Conservation (phyloP, 768 basidiomycete genomes). For the Gloeophyllum trabeum region DNA sequence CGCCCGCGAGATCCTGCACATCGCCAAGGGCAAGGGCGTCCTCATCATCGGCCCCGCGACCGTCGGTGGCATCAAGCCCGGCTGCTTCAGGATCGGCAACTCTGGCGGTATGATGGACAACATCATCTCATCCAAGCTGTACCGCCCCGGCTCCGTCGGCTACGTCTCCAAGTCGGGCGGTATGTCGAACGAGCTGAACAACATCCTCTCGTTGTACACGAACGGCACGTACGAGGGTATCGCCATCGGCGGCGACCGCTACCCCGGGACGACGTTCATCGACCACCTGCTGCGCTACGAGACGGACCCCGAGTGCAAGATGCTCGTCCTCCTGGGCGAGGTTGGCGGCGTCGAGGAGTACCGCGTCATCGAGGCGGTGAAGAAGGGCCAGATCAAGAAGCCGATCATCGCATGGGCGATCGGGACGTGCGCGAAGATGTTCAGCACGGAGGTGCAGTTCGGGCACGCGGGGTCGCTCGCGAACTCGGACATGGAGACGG, state of each 20-base stretch:
- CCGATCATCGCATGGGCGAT: constrained; percentile 99
- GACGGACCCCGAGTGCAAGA: constrained; percentile 94
- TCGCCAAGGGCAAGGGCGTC: constrained; percentile 76
- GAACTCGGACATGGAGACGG: constrained; percentile 95
- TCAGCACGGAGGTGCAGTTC: constrained; percentile 97
- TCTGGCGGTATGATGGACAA: constrained; percentile 99
- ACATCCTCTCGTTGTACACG: constrained; percentile 92
- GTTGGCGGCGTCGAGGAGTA: constrained; percentile 99
- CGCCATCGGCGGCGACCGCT: constrained; percentile 98
- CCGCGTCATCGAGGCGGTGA: constrained; percentile 96
- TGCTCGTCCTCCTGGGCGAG: constrained; percentile 97
- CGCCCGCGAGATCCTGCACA: constrained; percentile 89
- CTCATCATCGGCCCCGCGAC: constrained; percentile 96
- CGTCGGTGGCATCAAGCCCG: constrained; percentile 98
- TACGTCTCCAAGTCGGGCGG: constrained; percentile 99
- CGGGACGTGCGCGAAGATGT: constrained; percentile 99
- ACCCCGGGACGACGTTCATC: constrained; percentile 97
- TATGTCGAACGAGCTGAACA: constrained; percentile 99
- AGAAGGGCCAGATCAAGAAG: constrained; percentile 88
- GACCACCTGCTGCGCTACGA: constrained; percentile 98
- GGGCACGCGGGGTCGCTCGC: constrained; percentile 98
- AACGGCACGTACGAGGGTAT: constrained; percentile 99
- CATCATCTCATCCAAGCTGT: constrained; percentile 97
- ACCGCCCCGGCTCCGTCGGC: constrained; percentile 93
- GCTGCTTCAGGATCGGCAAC: constrained; percentile 99